Evolutionary conservation across 2,329 filamentous ascomycete species (phyloP).

Genomic region (Neopestalotiopsis sp.): DNA sequence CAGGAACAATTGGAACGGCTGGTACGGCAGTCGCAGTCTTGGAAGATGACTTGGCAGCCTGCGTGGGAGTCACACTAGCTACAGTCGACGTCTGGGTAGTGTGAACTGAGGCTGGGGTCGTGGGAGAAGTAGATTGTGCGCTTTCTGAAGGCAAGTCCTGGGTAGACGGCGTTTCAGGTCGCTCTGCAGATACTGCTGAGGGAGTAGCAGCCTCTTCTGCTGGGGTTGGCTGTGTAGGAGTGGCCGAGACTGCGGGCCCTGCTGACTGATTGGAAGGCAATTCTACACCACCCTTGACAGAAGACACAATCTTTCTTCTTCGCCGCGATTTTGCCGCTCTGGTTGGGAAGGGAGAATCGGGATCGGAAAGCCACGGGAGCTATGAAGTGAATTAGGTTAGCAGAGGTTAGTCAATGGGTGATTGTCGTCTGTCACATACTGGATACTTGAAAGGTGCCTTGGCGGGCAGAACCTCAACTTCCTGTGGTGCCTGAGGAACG

Average conservation of each 20-base stretch:
- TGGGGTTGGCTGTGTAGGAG: constrained; percentile 21
- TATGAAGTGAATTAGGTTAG: constrained; percentile 38
- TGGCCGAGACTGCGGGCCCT: constrained; percentile 25
- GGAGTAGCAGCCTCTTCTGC: constrained; percentile 12
- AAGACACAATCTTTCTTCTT: constrained; percentile 42
- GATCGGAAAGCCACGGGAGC: constrained; percentile 63
- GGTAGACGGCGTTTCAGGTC: constrained; percentile 37
- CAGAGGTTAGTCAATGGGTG: neutral
- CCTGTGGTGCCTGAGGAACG: constrained; percentile 29
- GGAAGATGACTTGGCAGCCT: constrained; percentile 34
- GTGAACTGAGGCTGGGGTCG: constrained; percentile 39
- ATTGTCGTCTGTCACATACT: constrained; percentile 45
- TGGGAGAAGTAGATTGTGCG: constrained; percentile 38
- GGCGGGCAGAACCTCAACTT: constrained; percentile 29
- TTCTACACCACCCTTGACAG: constrained; percentile 45
- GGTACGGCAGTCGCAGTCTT: constrained; percentile 40
- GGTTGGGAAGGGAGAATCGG: constrained; percentile 56
- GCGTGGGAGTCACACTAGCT: constrained; percentile 31
- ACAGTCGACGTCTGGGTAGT: constrained; percentile 28
- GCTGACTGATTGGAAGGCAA: constrained; percentile 47
- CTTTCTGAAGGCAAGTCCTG: constrained; percentile 38
- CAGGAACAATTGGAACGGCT: constrained; percentile 52
- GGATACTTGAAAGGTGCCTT: constrained; percentile 50
- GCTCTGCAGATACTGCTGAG: constrained; percentile 20
- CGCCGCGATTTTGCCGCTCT: constrained; percentile 47